Evolutionary conservation across 495 filamentous ascomycete species (phyloP), one percentile per base, ranked within the genome.

Genomic region (Aspergillus saccharolyticus): DNA sequence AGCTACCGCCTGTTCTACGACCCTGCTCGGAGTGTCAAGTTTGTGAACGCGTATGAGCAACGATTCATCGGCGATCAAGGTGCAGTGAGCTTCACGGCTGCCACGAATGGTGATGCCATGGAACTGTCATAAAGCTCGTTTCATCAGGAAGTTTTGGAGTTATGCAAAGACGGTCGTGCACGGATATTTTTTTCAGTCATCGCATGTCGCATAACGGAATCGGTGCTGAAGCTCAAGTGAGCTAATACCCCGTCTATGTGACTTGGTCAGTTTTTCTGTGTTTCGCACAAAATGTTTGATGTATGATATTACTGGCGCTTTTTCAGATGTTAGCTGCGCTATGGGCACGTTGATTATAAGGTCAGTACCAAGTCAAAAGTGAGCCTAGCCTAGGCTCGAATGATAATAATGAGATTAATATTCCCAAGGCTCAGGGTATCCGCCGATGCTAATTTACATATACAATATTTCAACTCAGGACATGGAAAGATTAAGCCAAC

Each of bases 1-100:
- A 93, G 90, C 74, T 99, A 91, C 78, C 80, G 83, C 62, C 80
- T 99, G 45, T 99, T 99, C 77, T 96, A 89, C 70, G 94, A 97
- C 66, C 87, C 91, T 0, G 74, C 75, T 44, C 77, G 95, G 58
- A 96, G 91, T 66, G 90, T 96, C 64, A 87, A 88, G 67, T 97
- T 97, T 64, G 88, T 99, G 28, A 75, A 80, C 47, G 85, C 95
- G 59, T 95, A 87, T 62, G 94, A 97, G 77, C 90, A 92, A 76
- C 84, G 89, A 33, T 89, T 98, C 33, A 96, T 98, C 70, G 88
- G 91, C 39, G 86, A 96, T 20, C 83, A 89, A 63, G 93, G 93
- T 12, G 78, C 68, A 20, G 93, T 96, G 25, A 87, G 80, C 53
- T 83, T 97, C 61, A 67, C 80, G 7, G 78, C 80, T 3, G 72